These are phyloP conservation scores for Dothideomycetes sp. DNA, from an alignment of 2,329 filamentous ascomycete genomes.

Conservation along the genomic window DNA sequence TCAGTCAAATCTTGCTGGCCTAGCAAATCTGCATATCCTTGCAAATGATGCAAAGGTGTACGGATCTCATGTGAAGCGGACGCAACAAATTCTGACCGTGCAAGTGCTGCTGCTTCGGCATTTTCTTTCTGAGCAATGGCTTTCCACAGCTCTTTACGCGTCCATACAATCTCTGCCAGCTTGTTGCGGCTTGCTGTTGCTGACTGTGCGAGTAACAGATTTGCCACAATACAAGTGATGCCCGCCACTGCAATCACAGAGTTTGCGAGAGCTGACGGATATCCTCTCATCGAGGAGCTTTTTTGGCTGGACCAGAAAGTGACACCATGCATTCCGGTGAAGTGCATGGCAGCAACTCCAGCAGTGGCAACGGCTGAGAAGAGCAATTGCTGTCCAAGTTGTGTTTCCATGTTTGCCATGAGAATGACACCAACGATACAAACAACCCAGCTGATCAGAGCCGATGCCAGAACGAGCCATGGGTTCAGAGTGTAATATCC, in stretches of 20 bases:
- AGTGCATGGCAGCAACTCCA: slow-evolving; percentile 26
- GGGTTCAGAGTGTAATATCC: slow-evolving; percentile 19
- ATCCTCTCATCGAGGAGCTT: slow-evolving; percentile 18
- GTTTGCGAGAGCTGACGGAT: slow-evolving; percentile 20
- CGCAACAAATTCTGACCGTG: slow-evolving; percentile 24
- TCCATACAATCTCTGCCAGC: slow-evolving; percentile 22
- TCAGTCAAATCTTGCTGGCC: slow-evolving; percentile 21
- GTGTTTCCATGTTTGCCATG: slow-evolving; percentile 23
- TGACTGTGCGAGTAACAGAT: slow-evolving; percentile 23
- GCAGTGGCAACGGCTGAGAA: slow-evolving; percentile 21
- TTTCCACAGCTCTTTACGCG: slow-evolving; percentile 21
- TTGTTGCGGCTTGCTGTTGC: slow-evolving; percentile 20
- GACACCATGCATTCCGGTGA: slow-evolving; percentile 22
- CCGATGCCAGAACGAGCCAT: slow-evolving; percentile 18
- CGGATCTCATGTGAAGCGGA: slow-evolving; percentile 26
- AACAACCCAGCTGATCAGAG: slow-evolving; percentile 22
- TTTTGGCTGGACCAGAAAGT: slow-evolving; percentile 19
- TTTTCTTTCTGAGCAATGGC: slow-evolving; percentile 24
- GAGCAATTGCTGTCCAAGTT: slow-evolving; percentile 20
- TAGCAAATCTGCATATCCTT: slow-evolving; percentile 25
- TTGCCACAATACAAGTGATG: slow-evolving; percentile 23
- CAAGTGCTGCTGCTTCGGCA: slow-evolving; percentile 21
- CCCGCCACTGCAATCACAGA: slow-evolving; percentile 22
- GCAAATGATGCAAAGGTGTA: slow-evolving; percentile 25
- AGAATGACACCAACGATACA: slow-evolving; percentile 22